Evolutionary conservation across 2,329 filamentous ascomycete species (phyloP), one percentile per base, ranked within the genome.

Genomic region (Sporothrix phasma): DNA sequence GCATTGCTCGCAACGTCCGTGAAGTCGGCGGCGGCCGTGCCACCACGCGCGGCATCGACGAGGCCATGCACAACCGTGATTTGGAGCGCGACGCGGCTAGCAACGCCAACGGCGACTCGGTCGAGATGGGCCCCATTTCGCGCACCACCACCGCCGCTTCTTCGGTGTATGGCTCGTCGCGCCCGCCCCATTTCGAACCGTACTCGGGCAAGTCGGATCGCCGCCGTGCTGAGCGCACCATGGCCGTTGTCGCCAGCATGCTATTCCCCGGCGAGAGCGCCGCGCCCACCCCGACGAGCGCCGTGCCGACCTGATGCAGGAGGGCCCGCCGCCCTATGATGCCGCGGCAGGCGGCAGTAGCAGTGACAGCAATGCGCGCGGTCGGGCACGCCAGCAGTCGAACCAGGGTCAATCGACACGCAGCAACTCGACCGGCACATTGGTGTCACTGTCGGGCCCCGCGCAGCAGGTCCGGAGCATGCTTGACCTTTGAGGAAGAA

Each of bases 401-500:
- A 69, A 45, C 73, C 31, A 17, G 70, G 69, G 3, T 73, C 72
- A n/a, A 3, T 73, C 71, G 11, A 75, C 74, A 34, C 75, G 80
- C 53, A 80, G 77, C 61, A 72, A 75, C 47, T 83, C 80, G 67
- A 74, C 75, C 1, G 76, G 73, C 53, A 81, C 81, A 41, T 74
- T 73, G n/a, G 72, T 76, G 53, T 83, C 81, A 5, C 73, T 79
- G 13, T 74, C 71, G 6, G 75, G 72, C n/a, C 78, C 77, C 62
- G 80, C 81, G n/a, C 80, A 83, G 70, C 78, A 82, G 69, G 73
- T 84, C 5, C 76, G 74, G 69, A 85, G 83, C 70, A 85, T 85
- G 83, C 68, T 85, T 68, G 83, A 85, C 69, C 70, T 85, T 15
- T 85, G 72, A 71, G 13, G 31, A 34, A 34, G 31, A 34, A n/a